Conservation (phyloP, 2,329 filamentous ascomycete genomes). For the Pyrenophora teres region DNA sequence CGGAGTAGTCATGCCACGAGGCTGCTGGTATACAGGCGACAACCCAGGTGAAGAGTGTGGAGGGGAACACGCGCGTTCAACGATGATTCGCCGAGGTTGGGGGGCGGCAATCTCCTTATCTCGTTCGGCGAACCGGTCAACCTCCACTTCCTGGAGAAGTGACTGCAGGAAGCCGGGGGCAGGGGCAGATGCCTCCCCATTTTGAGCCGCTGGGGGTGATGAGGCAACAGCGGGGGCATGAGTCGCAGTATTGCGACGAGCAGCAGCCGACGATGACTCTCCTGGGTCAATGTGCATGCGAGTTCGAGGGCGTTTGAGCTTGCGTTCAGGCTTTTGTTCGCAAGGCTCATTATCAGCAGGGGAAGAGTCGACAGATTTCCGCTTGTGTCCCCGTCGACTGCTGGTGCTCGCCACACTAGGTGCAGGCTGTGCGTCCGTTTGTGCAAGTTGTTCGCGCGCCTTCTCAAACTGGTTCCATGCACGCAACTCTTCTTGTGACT, state of each 20-base stretch:
- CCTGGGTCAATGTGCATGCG: constrained; percentile 64
- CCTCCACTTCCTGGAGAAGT: constrained; percentile 84
- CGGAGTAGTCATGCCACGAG: constrained; percentile 71
- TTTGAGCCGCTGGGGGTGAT: constrained; percentile 20
- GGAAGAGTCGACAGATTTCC: constrained; percentile 76
- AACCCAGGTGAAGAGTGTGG: constrained; percentile 66
- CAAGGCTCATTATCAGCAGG: constrained; percentile 67
- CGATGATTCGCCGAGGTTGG: constrained; percentile 49
- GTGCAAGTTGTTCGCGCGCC: constrained; percentile 66
- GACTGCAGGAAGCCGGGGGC: constrained; percentile 83
- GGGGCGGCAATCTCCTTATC: constrained; percentile 45
- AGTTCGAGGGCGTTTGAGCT: constrained; percentile 84
- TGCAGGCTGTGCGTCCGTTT: constrained; percentile 26
- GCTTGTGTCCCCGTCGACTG: constrained; percentile 66
- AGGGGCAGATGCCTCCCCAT: constrained; percentile 36
- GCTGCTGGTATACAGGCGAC: constrained; percentile 71
- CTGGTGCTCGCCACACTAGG: constrained; percentile 27
- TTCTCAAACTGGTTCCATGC: constrained; percentile 93
- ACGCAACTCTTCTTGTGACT: constrained; percentile 77
- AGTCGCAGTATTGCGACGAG: constrained; percentile 36
- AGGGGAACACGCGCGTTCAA: constrained; percentile 49
- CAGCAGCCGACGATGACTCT: constrained; percentile 45
- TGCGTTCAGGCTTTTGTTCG: constrained; percentile 71
- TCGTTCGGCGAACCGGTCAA: constrained; percentile 42
- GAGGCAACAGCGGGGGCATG: constrained; percentile 17